Percentiles rank a stretch among this genome's conserved stretches.
Evolutionary conservation across 305 asterid genomes (phyloP).

Genomic region (Solanum hybrid): DNA sequence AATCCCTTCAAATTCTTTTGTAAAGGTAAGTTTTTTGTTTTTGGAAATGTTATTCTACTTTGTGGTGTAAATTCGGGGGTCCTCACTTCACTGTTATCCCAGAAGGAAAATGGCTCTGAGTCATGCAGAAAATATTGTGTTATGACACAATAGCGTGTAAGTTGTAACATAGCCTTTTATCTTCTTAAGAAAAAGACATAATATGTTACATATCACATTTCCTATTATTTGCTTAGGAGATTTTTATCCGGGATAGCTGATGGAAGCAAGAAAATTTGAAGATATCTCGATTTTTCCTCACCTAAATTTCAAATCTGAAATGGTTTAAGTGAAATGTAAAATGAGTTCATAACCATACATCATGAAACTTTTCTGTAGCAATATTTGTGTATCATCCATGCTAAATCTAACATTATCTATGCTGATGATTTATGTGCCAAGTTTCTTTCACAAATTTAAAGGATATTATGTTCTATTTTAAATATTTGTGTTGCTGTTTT

Average conservation of each 20-base stretch:
- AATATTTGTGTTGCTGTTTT: background rate
- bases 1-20: conserved; percentile 85
- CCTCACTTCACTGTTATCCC: background rate
- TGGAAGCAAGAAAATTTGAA: background rate
- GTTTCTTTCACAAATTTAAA: background rate
- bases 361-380: background rate
- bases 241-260: background rate
- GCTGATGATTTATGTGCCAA: background rate
- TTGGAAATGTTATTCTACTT: background rate
- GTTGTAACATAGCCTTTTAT: background rate
- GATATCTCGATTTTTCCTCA: background rate
- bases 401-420: background rate
- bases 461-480: background rate
- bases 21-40: conserved; percentile 45
- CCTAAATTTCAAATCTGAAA: background rate
- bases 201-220: background rate
- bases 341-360: conserved; percentile 1
- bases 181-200: background rate
- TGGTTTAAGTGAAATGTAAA: background rate
- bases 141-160: background rate
- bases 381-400: background rate
- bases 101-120: background rate
- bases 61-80: background rate
- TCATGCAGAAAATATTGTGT: background rate
- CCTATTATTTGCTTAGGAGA: background rate